Evolutionary conservation across 306 rosid genomes (phyloP).

Genomic region (Carpinus fangiana): DNA sequence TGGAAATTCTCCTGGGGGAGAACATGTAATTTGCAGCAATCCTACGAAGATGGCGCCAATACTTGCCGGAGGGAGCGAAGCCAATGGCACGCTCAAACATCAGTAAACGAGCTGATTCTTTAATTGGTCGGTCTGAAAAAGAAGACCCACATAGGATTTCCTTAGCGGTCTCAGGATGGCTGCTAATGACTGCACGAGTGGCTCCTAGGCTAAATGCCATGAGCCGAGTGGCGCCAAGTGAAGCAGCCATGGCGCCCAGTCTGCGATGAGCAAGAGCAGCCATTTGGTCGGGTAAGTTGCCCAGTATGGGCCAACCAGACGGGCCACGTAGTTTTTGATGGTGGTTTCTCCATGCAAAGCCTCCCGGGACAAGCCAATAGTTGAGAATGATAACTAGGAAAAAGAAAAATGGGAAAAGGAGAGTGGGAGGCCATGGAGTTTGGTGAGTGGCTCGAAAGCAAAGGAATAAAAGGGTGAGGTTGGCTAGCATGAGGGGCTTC

Average conservation of each 20-base stretch:
- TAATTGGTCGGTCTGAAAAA: slow-evolving; percentile 80
- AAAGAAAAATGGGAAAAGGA: slow-evolving; percentile 30
- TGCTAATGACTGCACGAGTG: slow-evolving; percentile 65
- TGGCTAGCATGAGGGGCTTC: slow-evolving; percentile 35
- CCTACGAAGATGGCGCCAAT: slow-evolving; percentile 75
- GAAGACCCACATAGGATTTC: slow-evolving; percentile 63
- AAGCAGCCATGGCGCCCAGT: slow-evolving; percentile 54
- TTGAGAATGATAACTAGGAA: slow-evolving; percentile 40
- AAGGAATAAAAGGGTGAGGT: slow-evolving; percentile 23
- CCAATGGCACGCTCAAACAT: slow-evolving; percentile 97
- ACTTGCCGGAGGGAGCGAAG: slow-evolving; percentile 68
- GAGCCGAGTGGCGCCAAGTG: slow-evolving; percentile 48
- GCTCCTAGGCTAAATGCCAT: slow-evolving; percentile 77
- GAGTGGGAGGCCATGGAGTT: slow-evolving; percentile 27
- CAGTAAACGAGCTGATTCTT: slow-evolving; percentile 62
- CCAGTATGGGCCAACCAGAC: slow-evolving; percentile 74
- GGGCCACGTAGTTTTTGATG: slow-evolving; percentile 45
- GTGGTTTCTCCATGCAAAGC: slow-evolving; percentile 78
- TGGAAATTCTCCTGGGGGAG: slow-evolving; percentile 61
- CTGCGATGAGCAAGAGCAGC: slow-evolving; percentile 65
- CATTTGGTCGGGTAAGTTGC: slow-evolving; percentile 55
- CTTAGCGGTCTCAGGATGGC: slow-evolving; percentile 83
- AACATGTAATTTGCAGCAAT: slow-evolving; percentile 70
- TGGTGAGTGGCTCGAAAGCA: slow-evolving; percentile 28
- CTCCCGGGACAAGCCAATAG: slow-evolving; percentile 68